Percentiles rank a stretch among this genome's conserved stretches.
These are phyloP conservation scores for Avena eriantha DNA, from an alignment of 176 grass and related monocot species.

Conservation along the genomic window DNA sequence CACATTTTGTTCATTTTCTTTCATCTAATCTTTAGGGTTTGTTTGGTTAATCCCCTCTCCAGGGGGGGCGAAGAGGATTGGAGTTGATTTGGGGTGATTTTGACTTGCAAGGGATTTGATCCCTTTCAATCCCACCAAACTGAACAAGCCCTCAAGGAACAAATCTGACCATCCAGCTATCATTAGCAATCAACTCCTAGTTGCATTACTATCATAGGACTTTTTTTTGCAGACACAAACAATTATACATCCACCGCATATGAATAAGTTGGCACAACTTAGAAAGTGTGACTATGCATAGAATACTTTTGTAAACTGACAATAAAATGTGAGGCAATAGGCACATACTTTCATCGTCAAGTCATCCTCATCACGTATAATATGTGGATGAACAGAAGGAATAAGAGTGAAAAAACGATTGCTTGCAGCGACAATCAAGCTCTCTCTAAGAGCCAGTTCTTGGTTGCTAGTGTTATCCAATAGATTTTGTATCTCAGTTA, in stretches of 20 bases:
- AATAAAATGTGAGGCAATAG: constrained; percentile 23
- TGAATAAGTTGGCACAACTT: constrained; percentile 17
- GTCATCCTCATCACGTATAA: constrained; percentile 76
- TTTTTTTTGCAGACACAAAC: background rate
- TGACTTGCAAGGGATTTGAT: background rate
- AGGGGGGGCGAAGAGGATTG: background rate
- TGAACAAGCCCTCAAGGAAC: background rate
- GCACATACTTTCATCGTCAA: constrained; percentile 80
- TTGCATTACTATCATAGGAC: background rate
- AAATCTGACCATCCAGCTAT: background rate
- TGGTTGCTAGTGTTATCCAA: constrained; percentile 54
- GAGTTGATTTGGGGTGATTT: constrained; percentile 1
- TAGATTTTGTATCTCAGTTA: constrained; percentile 95
- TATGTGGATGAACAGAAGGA: constrained; percentile 90
- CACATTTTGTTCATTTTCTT: background rate
- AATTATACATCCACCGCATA: background rate
- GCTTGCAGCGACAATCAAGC: constrained; percentile 86
- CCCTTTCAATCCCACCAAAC: background rate
- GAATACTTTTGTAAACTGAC: constrained; percentile 8
- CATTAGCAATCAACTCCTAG: constrained; percentile 25
- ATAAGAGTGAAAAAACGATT: constrained; percentile 97
- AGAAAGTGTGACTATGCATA: constrained; percentile 10
- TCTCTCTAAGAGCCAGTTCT: constrained; percentile 75
- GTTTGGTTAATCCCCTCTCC: background rate
- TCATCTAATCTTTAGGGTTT: background rate